phyloP scores from a whole-genome alignment of 345 rosid genomes.

The Salix purpurea region DNA sequence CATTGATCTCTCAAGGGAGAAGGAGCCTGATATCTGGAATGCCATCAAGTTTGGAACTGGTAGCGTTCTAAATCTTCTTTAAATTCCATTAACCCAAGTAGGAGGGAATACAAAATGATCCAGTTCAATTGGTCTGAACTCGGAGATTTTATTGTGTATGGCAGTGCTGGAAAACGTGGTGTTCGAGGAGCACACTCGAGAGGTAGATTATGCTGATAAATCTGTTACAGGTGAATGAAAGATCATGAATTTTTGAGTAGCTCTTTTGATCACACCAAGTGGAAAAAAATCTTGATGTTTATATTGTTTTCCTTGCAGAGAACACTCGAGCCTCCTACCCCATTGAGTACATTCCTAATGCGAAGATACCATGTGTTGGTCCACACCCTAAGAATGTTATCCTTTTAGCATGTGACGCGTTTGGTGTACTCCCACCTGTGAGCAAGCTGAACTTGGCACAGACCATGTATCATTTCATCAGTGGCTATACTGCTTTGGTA shows the following conservation, averaged over 20 bases:
- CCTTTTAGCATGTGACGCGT: conserved; percentile 92
- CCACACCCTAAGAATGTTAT: conserved; percentile 91
- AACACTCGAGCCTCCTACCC: conserved; percentile 96
- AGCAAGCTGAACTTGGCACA: conserved; percentile 89
- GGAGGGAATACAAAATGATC: neutral
- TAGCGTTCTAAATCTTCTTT: conserved; percentile 16
- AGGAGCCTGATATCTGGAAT: conserved; percentile 95
- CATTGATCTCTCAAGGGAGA: conserved; percentile 84
- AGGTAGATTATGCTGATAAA: conserved; percentile 82
- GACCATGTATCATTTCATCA: conserved; percentile 97
- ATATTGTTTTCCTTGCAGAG: conserved; percentile 39
- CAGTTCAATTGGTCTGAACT: neutral
- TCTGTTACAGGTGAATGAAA: conserved; percentile 67
- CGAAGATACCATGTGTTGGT: conserved; percentile 83
- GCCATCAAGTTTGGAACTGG: conserved; percentile 97
- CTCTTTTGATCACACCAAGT: neutral
- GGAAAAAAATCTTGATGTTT: neutral
- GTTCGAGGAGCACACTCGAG: conserved; percentile 86
- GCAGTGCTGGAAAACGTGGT: conserved; percentile 93
- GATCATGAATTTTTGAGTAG: neutral
- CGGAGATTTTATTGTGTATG: conserved; percentile 3
- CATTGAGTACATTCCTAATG: conserved; percentile 86
- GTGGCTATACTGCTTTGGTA: conserved; percentile 98
- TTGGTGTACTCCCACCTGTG: conserved; percentile 98
- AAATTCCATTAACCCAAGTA: neutral